Evolutionary conservation across 1,284 basidiomycete species (phyloP).

Genomic region (Heterobasidion parviporum): DNA sequence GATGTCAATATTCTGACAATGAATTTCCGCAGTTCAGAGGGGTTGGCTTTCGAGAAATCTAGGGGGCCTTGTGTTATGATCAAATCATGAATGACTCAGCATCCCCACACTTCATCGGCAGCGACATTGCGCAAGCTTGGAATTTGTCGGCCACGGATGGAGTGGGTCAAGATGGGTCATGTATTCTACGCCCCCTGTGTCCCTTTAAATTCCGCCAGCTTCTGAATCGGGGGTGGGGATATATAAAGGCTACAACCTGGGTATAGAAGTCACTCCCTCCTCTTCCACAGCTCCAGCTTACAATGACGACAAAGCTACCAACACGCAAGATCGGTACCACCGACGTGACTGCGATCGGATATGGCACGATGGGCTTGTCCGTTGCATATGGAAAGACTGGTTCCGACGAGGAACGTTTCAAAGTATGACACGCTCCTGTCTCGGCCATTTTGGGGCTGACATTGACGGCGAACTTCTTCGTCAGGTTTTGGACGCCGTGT

Average conservation of each 20-base stretch:
- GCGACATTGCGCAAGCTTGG: too few species aligned
- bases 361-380: constrained; percentile 28
- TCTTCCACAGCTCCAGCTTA: neutral
- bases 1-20: too few species aligned
- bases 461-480: neutral
- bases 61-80: too few species aligned
- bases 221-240: neutral
- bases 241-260: neutral
- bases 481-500: constrained; percentile 3
- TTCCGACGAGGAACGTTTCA: constrained; percentile 29
- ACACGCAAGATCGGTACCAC: constrained; percentile 21
- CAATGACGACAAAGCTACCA: neutral
- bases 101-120: too few species aligned
- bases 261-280: neutral
- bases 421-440: constrained; percentile 14
- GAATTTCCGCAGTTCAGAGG: too few species aligned
- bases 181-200: neutral
- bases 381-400: constrained; percentile 21
- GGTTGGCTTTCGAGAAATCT: too few species aligned
- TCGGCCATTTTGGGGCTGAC: neutral
- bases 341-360: constrained; percentile 23
- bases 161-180: neutral
- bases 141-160: neutral
- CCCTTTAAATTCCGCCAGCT: neutral
- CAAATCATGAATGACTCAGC: too few species aligned